Base-by-base conservation (phyloP, 2,329 filamentous ascomycete genomes). In the Neonectria hederae region DNA sequence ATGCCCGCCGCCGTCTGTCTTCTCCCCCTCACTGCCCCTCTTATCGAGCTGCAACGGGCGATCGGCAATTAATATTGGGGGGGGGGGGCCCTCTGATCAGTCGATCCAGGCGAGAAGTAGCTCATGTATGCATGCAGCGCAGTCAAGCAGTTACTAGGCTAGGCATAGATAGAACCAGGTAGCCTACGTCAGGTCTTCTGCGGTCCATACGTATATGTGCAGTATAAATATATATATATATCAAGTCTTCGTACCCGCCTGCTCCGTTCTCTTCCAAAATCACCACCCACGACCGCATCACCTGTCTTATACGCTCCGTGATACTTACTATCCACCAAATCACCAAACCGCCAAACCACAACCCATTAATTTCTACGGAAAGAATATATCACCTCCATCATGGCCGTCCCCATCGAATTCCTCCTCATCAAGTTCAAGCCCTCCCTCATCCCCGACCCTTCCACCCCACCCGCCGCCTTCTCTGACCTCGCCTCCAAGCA, bases 391-490 rank as follows among this genome's bases (percentile, higher is more conserved):
- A 26, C 46, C 32, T 17, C 65, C 60, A 68, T 51, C 57, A 78
- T 78, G 71, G 63, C 76, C 6, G 56, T 69, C 58, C 62, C 38
- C 17, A 10, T 78, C 67, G 74, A 78, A 40, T 66, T 78, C 54
- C 72, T 75, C 62, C 70, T 72, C 60, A 64, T 80, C 67, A 74
- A 71, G 58, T 77, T 80, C 69, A 76, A 75, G 56, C 69, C 72
- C 21, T 54, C 66, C 42, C 70, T 73, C 53, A 69, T 74, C 40
- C 63, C 68, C 45, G 65, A 69, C 52, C 65, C 72, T n/a, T 64
- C 71, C 17, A 65, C 68, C 17, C 73, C 75, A 22, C 74, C 74
- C 10, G 67, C 72, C 38, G 67, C 71, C 51, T 71, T 76, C 56
- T 65, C 70, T 59, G 67, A 70, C 46, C 66, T 73, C 69, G 73